Conservation (phyloP, 2,329 filamentous ascomycete species). For the Shiraia sp. region DNA sequence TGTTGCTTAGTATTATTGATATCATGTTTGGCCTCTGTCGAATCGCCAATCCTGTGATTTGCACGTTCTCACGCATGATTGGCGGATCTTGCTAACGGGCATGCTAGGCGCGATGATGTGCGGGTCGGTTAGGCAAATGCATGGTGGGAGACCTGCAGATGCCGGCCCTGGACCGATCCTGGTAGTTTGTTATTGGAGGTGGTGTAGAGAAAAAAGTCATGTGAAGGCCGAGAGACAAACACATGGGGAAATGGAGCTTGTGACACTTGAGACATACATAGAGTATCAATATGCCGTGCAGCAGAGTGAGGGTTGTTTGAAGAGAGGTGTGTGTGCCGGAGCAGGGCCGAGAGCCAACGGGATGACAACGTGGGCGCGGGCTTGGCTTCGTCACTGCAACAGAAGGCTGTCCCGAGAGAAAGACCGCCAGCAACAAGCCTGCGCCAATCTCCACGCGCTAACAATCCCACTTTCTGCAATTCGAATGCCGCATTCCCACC, state of each 20-base stretch:
- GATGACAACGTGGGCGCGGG: not conserved
- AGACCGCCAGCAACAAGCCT: constrained; percentile 3
- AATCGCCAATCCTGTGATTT: no score
- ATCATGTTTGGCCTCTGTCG: no score
- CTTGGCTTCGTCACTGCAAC: constrained; percentile 11
- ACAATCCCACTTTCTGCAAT: constrained; percentile 5
- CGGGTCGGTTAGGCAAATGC: constrained; percentile 5
- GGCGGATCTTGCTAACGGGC: constrained; percentile 3
- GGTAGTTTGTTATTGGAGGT: not conserved
- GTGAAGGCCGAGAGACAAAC: no score
- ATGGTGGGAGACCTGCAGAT: constrained; percentile 6
- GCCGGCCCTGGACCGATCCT: not conserved
- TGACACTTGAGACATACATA: constrained; percentile 1
- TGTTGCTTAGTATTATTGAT: no score
- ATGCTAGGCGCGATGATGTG: constrained; percentile 3
- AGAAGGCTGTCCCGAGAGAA: constrained; percentile 3
- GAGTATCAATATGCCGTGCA: not conserved
- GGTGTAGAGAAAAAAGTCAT: not conserved
- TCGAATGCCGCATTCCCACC: constrained; percentile 13
- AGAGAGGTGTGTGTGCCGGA: not conserved
- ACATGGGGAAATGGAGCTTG: not conserved
- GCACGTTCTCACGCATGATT: constrained; percentile 15
- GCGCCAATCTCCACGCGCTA: constrained; percentile 14
- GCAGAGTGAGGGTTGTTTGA: not conserved
- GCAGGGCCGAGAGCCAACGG: constrained; percentile 11